Conservation (phyloP, 2,329 filamentous ascomycete species). For the Zelopaecilomyces penicillatus region DNA sequence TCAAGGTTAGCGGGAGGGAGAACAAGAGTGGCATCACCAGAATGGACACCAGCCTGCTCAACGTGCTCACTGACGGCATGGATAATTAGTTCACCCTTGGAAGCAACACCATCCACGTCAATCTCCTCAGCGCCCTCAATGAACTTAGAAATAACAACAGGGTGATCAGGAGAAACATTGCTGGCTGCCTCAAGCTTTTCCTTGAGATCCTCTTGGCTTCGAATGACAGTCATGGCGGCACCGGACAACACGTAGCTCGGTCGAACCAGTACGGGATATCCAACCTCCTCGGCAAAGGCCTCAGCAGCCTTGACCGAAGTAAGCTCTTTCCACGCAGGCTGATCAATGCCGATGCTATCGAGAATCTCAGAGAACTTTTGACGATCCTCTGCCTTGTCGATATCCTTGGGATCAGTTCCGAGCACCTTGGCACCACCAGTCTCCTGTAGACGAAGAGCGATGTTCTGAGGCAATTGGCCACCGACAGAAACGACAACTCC, state of each 20-base stretch:
- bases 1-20: slow-evolving; percentile 80
- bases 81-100: slow-evolving; percentile 74
- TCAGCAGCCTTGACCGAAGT: slow-evolving; percentile 84
- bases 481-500: slow-evolving; percentile 94
- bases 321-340: slow-evolving; percentile 96
- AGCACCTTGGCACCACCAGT: slow-evolving; percentile 82
- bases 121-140: slow-evolving; percentile 96
- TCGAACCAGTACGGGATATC: slow-evolving; percentile 90
- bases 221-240: slow-evolving; percentile 97
- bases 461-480: slow-evolving; percentile 95
- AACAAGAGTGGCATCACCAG: slow-evolving; percentile 90
- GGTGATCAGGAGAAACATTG: slow-evolving; percentile 89
- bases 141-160: slow-evolving; percentile 96
- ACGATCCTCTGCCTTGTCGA: slow-evolving; percentile 95
- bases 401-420: slow-evolving; percentile 86
- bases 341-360: slow-evolving; percentile 92
- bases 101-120: slow-evolving; percentile 88
- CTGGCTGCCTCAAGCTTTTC: slow-evolving; percentile 89
- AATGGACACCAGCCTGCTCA: slow-evolving; percentile 96
- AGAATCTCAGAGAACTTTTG: slow-evolving; percentile 98
- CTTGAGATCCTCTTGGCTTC: slow-evolving; percentile 78
- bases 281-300: slow-evolving; percentile 73
- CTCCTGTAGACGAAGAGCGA: slow-evolving; percentile 88
- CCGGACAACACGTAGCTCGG: slow-evolving; percentile 94
- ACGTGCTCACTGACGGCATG: slow-evolving; percentile 95